Base-by-base conservation (phyloP, 192 early-diverging fungal species). In the Rhizophagus prolifer region DNA sequence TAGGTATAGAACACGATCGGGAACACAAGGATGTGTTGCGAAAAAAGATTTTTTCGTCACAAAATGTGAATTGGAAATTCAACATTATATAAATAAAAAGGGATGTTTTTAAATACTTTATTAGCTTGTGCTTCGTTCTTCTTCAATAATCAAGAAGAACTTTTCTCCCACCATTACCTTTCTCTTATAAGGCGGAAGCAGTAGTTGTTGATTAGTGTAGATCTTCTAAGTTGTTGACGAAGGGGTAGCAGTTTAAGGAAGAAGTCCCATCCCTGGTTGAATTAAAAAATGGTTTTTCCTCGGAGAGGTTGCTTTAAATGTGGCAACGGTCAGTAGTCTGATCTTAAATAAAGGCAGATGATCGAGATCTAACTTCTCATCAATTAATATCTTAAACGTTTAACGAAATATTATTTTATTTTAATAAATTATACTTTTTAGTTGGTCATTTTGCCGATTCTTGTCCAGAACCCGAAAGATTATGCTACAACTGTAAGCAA, bases 401-500 rank as follows among this genome's bases (percentile, higher is more conserved):
- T 65, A 10, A 13, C 7, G 46, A 23, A 9, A 19, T 46, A 26
- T 58, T 34, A 23, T 21, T 73, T 31, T 54, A 14, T 61, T 60
- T 65, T 44, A 13, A 41, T 25, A 25, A 58, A 68, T 59, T 26
- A 46, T 9, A 54, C 16, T 21, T 46, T 38, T 59, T 69, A 89
- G 87, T 82, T 64, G 86, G 87, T 28, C 87, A 89, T 60, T 84
- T 81, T 72, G 87, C 86, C 30, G 84, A 79, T 38, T 79, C 77
- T 28, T 88, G 87, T 61, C 82, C 84, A 16, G 84, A 84, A 62
- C 67, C 82, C 21, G 86, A 88, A 65, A 81, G 82, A 41, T 81
- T 88, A n/a, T 88, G 87, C 67, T 88, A 88, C 71, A 88, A 87
- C 73, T 88, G 87, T 69, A 87, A 87, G 72, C 79, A 83, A 38